Percentiles rank a stretch among this genome's conserved stretches.
phyloP scores from a whole-genome alignment of 108 stramenopile genomes.

The Schizochytrium sp. region DNA sequence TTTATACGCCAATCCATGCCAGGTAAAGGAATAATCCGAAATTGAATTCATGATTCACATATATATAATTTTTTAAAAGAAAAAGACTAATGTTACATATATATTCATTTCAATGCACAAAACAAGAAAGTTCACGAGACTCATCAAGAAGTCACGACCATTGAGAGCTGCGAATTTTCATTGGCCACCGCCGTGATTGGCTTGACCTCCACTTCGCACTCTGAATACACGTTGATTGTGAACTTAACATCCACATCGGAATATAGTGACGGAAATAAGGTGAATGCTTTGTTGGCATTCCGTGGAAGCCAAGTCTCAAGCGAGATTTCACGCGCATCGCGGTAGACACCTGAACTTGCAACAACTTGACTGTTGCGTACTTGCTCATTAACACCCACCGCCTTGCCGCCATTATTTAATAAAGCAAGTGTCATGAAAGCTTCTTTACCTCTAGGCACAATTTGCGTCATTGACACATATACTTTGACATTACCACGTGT shows the following conservation, averaged over 20 bases:
- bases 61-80: no score
- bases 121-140: no score
- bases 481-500: neutral
- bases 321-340: conserved; percentile 29
- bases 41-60: no score
- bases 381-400: neutral
- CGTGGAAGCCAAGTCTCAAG: conserved; percentile 16
- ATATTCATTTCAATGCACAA: no score
- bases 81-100: no score
- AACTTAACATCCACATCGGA: conserved; percentile 22
- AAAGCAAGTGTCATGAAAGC: conserved; percentile 25
- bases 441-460: neutral
- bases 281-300: neutral
- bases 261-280: conserved; percentile 14
- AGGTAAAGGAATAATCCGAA: no score
- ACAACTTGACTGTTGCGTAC: conserved; percentile 29
- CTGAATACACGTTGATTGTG: conserved; percentile 36
- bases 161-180: neutral
- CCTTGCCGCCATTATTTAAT: neutral
- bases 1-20: no score
- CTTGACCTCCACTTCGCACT: neutral
- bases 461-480: conserved; percentile 23
- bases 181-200: neutral
- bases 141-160: neutral
- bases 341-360: conserved; percentile 12